Base-by-base conservation (phyloP, 148 eudicot genomes). In the Camellia sinensis region DNA sequence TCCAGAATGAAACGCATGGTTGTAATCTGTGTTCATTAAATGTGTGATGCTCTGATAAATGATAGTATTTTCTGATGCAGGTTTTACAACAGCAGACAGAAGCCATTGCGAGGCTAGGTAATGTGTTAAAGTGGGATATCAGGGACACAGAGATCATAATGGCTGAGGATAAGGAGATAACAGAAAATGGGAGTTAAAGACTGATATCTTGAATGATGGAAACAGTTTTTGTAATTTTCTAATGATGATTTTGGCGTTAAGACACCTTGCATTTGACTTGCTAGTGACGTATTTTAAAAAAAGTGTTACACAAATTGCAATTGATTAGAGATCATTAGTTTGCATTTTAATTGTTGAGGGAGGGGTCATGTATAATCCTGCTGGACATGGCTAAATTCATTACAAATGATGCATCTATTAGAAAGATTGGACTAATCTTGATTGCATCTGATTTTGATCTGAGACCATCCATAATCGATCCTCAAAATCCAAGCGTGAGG, bases 111-210 rank as follows among this genome's bases (percentile, higher is more conserved):
- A 91, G 93, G 86, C 95, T 94, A 43, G 98, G 93, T 56, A 92
- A 83, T 85, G 97, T 91, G 79, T 80, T 96, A 89, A 96, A 92
- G 83, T 83, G 95, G 82, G 98, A 93, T 73, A 73, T 89, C 64
- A 85, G 99, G 79, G 97, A 96, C 71, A 88, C 89, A 92, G 99
- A 96, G 86, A 93, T 96, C 44, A 93, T 96, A 63, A 93, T 96
- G 98, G 87, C 98, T 1, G 97, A 96, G 83, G 99, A 92, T 73
- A 86, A 89, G n/a, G 91, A 90, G 83, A 89, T 88, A 90, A 76
- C 76, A 6, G 90, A 86, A 56, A 81, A 86, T 56, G 84, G 63
- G 22, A 81, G 83, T 66, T 86, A 76, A 29, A 84, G 8, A 69
- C 48, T 37, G 44, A 13, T 71, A 9, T 54, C 15, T 29, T 64